These are phyloP conservation scores for Arthrobotrys musiformis DNA, from an alignment of 2,329 filamentous ascomycete genomes.

Conservation along the genomic window DNA sequence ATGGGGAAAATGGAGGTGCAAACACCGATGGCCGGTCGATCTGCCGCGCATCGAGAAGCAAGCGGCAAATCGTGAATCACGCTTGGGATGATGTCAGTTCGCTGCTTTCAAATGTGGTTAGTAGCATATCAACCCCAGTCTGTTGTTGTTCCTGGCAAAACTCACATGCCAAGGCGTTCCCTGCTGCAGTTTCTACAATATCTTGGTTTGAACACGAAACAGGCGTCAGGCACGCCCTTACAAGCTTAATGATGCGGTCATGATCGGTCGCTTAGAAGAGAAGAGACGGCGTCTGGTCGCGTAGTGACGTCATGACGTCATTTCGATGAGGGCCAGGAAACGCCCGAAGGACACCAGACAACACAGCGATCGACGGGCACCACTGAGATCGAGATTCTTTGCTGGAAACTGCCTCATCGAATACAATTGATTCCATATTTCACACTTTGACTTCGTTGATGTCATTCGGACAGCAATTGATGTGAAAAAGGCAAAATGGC, in stretches of 20 bases:
- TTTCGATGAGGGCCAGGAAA: too few species aligned
- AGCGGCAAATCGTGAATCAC: slow-evolving; percentile 26
- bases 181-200: background rate
- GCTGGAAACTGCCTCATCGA: slow-evolving; percentile 33
- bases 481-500: background rate
- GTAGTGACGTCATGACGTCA: slow-evolving; percentile 55
- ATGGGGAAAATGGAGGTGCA: background rate
- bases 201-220: too few species aligned
- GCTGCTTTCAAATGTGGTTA: background rate
- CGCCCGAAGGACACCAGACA: background rate
- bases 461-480: background rate
- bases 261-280: slow-evolving; percentile 24
- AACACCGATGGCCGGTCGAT: slow-evolving; percentile 23
- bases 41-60: slow-evolving; percentile 45
- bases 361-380: slow-evolving; percentile 5
- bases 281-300: slow-evolving; percentile 36
- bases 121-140: background rate
- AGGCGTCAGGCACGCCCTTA: too few species aligned
- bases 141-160: background rate
- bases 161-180: background rate
- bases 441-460: background rate
- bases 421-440: too few species aligned
- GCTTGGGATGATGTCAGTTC: slow-evolving; percentile 25
- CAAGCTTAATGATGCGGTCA: slow-evolving; percentile 49
- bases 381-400: background rate